phyloP scores from a whole-genome alignment of 495 filamentous ascomycete species.

The Aspergillus kassunensis region DNA sequence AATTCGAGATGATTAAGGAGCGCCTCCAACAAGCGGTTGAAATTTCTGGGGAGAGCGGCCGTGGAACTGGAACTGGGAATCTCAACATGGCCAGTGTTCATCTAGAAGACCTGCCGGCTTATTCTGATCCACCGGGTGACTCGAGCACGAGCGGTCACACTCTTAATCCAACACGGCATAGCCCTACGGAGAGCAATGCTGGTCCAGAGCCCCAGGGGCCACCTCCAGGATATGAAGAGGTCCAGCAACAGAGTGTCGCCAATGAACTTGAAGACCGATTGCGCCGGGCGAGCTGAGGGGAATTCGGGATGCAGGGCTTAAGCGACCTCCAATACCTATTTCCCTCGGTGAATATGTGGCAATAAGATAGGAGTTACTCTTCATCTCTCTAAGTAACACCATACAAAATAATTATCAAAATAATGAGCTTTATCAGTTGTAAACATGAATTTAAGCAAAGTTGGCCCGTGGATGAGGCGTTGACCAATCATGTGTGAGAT shows the following conservation, averaged over 20 bases:
- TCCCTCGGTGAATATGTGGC: too few relatives aligned
- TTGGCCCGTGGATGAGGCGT: background rate
- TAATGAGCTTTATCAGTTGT: too few relatives aligned
- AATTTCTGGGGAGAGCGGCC: conserved; percentile 50
- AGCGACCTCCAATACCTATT: background rate
- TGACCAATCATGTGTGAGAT: conserved; percentile 45
- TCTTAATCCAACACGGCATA: conserved; percentile 10
- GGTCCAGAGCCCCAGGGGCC: conserved; percentile 63
- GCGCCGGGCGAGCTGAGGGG: conserved; percentile 30
- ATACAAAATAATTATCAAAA: too few relatives aligned
- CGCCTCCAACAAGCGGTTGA: conserved; percentile 75
- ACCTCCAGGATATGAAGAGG: conserved; percentile 91
- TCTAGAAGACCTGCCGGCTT: conserved; percentile 82
- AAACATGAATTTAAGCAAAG: too few relatives aligned
- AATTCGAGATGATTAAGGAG: conserved; percentile 82
- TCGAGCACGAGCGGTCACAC: background rate
- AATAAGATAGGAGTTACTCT: too few relatives aligned
- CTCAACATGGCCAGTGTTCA: conserved; percentile 58
- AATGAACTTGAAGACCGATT: conserved; percentile 51
- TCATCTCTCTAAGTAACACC: too few relatives aligned
- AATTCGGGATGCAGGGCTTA: background rate
- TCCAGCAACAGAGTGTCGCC: conserved; percentile 73
- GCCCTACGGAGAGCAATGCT: conserved; percentile 17
- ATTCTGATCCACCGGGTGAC: conserved; percentile 43
- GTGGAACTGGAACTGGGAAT: conserved; percentile 42